Conservation (phyloP, 1,139 yeast species). For the Nematodospora anomalae region DNA sequence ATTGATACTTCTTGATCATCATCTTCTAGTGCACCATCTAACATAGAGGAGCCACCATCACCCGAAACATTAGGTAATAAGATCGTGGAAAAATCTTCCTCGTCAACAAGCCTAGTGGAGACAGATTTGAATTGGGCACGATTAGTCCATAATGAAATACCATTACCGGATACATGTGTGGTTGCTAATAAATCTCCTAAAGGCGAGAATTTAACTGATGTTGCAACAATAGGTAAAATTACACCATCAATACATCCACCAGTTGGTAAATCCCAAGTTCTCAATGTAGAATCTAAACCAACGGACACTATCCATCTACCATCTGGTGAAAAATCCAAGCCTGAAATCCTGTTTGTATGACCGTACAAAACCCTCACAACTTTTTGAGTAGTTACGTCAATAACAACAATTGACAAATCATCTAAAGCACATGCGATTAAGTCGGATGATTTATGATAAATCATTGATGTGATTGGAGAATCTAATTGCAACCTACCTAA, state of each 20-base stretch:
- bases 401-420: slow-evolving; percentile 77
- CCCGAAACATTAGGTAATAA: slow-evolving; percentile 80
- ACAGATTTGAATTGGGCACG: slow-evolving; percentile 77
- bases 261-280: slow-evolving; percentile 98
- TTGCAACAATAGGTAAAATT: slow-evolving; percentile 72
- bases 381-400: slow-evolving; percentile 79
- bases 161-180: slow-evolving; percentile 87
- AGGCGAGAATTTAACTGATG: slow-evolving; percentile 79
- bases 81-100: slow-evolving; percentile 60
- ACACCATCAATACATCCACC: slow-evolving; percentile 97
- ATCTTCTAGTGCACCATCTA: slow-evolving; percentile 70
- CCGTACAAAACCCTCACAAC: slow-evolving; percentile 89
- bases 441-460: slow-evolving; percentile 79
- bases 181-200: slow-evolving; percentile 92
- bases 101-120: slow-evolving; percentile 75
- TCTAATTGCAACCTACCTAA: slow-evolving; percentile 68
- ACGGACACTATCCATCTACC: slow-evolving; percentile 94
- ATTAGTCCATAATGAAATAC: slow-evolving; percentile 91
- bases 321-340: slow-evolving; percentile 89
- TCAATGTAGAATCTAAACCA: slow-evolving; percentile 79
- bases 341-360: slow-evolving; percentile 84
- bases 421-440: slow-evolving; percentile 84
- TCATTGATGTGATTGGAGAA: slow-evolving; percentile 76
- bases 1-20: slow-evolving; percentile 30
- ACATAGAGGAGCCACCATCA: slow-evolving; percentile 69